Evolutionary conservation across 441 rosid species (phyloP), one percentile per base, ranked within the genome.

Genomic region (Brassica balearica): DNA sequence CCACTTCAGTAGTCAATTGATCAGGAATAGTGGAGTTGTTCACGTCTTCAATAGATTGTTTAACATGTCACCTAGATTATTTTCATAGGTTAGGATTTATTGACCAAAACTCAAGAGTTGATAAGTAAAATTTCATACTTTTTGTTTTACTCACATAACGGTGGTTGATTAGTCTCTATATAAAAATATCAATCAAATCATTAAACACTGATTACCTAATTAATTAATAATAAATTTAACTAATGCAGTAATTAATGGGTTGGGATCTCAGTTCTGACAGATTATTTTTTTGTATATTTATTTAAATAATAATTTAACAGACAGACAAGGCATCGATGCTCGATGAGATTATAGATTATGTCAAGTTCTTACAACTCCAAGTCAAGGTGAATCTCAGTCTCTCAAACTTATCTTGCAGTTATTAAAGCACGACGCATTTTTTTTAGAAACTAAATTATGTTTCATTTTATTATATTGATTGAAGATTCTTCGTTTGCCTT

Each of bases 301-400:
- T 58, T 62, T 73, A 8, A 20, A 63, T 75, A 74, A 68, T 38
- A 78, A 88, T 85, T 85, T 85, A 88, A 83, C 96, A 95, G 98
- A 90, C 97, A 67, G 97, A 92, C 87, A 95, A 92, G 86, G 98
- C 98, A 81, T 92, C 98, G 61, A 94, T 92, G 98, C 94, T 94
- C 53, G 97, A 94, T 88, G 98, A 94, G 93, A 94, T 94, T 80
- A 90, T 94, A 82, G 98, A 94, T 80, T 94, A 94, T 84, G 97
- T 94, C 76, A 92, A 94, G 82, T 92, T 92, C 85, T 91, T 94
- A 72, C 97, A 92, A 89, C 98, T 94, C 69, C 98, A 95, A 92
- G 97, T 95, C 92, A 95, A 92, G 98, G 98, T 94, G 73, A 74
- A 75, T 62, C 73, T 77, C 59, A 11, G 65, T 46, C 65, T 73